Base-by-base conservation (phyloP, 1,284 basidiomycete genomes). In the Vanrija humicola region DNA sequence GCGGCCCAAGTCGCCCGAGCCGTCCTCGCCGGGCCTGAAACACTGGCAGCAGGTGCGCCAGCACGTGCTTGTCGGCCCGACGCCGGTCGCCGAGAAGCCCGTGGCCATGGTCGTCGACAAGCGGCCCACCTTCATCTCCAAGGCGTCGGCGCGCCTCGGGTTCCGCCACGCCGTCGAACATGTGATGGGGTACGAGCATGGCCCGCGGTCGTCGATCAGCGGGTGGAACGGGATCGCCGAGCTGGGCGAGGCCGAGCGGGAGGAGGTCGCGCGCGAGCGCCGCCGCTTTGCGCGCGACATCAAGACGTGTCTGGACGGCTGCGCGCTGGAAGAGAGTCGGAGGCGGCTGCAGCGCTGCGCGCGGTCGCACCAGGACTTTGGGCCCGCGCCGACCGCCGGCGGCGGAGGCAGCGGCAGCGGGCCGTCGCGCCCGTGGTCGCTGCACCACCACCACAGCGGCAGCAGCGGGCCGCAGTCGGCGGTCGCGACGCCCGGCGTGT, bases 1-100 rank as follows among this genome's bases (percentile, higher is more conserved):
- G 9, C 48, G 40, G 5, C 15, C 38, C 25, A 29, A 28, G 5
- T 21, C 66, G 0, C 64, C 58, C 2, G 65, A 64, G 51, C 51
- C 61, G n/a, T 51, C 66, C 25, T 70, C 68, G 0, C 73, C 73
- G 3, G 64, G 68, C 23, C 56, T 71, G 50, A 63, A 63, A 48
- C 73, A 73, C 52, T 75, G 73, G 73, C 64, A 72, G 40, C 70
- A 73, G 44, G 71, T 75, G 45, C 64, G 70, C 14, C 43, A 62
- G 10, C 69, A 72, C 52, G 68, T 75, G 15, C 54, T 73, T 7
- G n/a, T 43, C 9, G 64, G 59, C 1, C 66, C 69, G 1, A 62
- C 68, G 5, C 67, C 66, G 4, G 48, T 54, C 8, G 67, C 68
- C 43, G 69, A 69, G 48, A 34, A 34, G 34, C 21, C 21, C 21